A percentile compares a stretch with the other conserved stretches of the same genome.
phyloP scores from a whole-genome alignment of 768 basidiomycete genomes.

The Mycena floridula region DNA sequence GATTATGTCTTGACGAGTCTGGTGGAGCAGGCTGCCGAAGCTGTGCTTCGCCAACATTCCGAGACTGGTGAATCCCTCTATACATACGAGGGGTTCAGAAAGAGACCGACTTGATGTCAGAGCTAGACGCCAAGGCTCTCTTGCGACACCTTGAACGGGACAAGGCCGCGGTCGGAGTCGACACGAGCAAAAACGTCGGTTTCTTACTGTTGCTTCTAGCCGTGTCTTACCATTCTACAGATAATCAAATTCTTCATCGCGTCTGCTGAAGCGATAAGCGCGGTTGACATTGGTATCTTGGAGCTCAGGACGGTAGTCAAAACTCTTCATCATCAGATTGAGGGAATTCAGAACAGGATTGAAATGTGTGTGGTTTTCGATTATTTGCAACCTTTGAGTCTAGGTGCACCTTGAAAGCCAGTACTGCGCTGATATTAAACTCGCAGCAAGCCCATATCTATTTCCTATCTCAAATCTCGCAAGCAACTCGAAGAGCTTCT shows the following conservation, averaged over 20 bases:
- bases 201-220: background rate
- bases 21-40: conserved; percentile 64
- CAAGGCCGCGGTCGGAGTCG: conserved; percentile 50
- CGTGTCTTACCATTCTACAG: conserved; percentile 27
- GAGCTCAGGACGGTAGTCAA: conserved; percentile 69
- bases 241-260: conserved; percentile 72
- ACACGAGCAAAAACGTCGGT: conserved; percentile 54
- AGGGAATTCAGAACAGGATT: conserved; percentile 63
- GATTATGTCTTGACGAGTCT: conserved; percentile 63
- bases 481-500: conserved; percentile 79
- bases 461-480: conserved; percentile 72
- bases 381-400: background rate
- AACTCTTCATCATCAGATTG: conserved; percentile 64
- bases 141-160: conserved; percentile 80
- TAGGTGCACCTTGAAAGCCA: conserved; percentile 66
- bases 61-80: conserved; percentile 59
- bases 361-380: conserved; percentile 56
- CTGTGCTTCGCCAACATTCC: conserved; percentile 41
- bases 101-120: conserved; percentile 38
- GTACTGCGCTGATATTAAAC: conserved; percentile 55
- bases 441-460: conserved; percentile 67
- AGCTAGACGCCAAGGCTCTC: conserved; percentile 62
- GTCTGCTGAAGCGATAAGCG: conserved; percentile 48
- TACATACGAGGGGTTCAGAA: conserved; percentile 52
- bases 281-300: conserved; percentile 78